Conservation (phyloP, 169 alveolate species). For the Cryptosporidium parvum region DNA sequence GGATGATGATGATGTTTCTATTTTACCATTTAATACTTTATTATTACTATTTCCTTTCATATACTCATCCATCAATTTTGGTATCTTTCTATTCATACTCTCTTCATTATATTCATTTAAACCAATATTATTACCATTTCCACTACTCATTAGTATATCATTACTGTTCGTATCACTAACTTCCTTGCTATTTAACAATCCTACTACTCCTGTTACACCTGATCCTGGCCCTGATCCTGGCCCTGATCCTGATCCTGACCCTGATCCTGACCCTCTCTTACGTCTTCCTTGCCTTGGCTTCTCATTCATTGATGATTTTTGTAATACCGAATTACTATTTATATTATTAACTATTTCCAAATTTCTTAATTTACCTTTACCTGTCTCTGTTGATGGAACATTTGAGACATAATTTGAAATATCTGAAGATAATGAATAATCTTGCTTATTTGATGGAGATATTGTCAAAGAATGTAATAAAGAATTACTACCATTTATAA, state of each 20-base stretch:
- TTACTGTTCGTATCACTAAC: background rate
- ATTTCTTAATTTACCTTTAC: background rate
- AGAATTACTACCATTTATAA: background rate
- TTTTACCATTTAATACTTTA: too few relatives aligned
- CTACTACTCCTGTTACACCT: background rate
- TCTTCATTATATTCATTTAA: background rate
- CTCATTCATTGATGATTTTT: background rate
- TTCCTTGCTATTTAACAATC: background rate
- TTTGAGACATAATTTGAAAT: background rate
- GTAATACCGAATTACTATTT: too few relatives aligned
- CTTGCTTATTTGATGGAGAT: slow-evolving; percentile 3
- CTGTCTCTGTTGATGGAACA: background rate
- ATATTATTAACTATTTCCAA: background rate
- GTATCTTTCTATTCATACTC: background rate
- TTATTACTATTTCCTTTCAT: background rate
- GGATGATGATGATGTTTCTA: background rate
- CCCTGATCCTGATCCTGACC: too few relatives aligned
- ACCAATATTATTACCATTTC: too few relatives aligned
- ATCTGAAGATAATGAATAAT: background rate
- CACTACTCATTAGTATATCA: too few relatives aligned
- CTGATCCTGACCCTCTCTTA: slow-evolving; percentile 13
- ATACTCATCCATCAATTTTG: background rate
- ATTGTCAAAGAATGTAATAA: slow-evolving; percentile 30
- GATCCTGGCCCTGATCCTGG: background rate
- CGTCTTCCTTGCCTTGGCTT: slow-evolving; percentile 25